phyloP scores from a whole-genome alignment of 495 filamentous ascomycete species.

The Schizothecium vesticola region DNA sequence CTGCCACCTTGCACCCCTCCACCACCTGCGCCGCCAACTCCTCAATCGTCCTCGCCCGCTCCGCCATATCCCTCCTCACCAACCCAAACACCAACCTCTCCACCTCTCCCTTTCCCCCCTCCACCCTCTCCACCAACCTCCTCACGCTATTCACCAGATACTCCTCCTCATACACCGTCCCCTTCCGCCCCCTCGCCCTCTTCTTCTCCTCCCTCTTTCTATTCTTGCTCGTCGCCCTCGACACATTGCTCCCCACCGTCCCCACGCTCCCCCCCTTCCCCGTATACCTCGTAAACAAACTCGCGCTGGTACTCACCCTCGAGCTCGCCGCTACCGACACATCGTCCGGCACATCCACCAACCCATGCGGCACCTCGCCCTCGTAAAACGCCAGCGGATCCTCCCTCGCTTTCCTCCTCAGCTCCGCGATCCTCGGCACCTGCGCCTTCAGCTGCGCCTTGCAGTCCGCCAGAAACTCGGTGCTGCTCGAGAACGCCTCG shows the following conservation, averaged over 20 bases:
- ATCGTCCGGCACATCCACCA: slow-evolving; percentile 77
- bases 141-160: slow-evolving; percentile 84
- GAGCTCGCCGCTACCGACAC: slow-evolving; percentile 85
- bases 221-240: slow-evolving; percentile 76
- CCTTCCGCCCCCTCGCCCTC: slow-evolving; percentile 88
- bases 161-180: slow-evolving; percentile 95
- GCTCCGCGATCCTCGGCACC: slow-evolving; percentile 74
- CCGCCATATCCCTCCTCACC: slow-evolving; percentile 75
- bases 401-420: slow-evolving; percentile 69
- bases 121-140: slow-evolving; percentile 81
- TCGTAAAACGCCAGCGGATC: slow-evolving; percentile 79
- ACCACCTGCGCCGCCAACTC: slow-evolving; percentile 64
- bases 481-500: slow-evolving; percentile 69
- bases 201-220: slow-evolving; percentile 87
- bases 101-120: slow-evolving; percentile 60
- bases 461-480: slow-evolving; percentile 89
- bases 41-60: slow-evolving; percentile 75
- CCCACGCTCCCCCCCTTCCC: slow-evolving; percentile 55
- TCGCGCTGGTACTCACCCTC: slow-evolving; percentile 66
- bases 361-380: slow-evolving; percentile 54
- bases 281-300: slow-evolving; percentile 89
- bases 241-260: slow-evolving; percentile 59
- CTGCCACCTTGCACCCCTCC: slow-evolving; percentile 55
- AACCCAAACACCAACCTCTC: slow-evolving; percentile 67
- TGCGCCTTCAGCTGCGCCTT: slow-evolving; percentile 76